Conservation (phyloP, 208 protist species). For the Wallacemonas sp. region DNA sequence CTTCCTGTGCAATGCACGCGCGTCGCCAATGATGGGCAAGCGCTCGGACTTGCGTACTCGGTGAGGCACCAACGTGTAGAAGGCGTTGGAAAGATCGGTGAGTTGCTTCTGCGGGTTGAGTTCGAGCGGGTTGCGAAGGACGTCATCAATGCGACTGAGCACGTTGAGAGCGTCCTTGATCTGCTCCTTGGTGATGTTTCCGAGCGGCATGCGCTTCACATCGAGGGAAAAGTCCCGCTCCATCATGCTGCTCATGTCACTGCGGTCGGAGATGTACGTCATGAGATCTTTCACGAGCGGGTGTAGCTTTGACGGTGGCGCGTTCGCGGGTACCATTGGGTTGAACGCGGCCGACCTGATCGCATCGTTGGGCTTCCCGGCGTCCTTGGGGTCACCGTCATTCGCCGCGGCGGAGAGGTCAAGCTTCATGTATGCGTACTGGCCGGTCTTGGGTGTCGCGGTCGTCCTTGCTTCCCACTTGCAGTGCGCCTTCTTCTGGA, state of each 20-base stretch:
- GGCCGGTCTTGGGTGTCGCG: constrained; percentile 25
- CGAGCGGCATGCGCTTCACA: constrained; percentile 51
- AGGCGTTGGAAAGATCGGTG: constrained; percentile 17
- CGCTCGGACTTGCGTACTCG: constrained; percentile 16
- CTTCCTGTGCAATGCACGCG: constrained; percentile 34
- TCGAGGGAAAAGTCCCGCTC: constrained; percentile 39
- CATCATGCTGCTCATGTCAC: constrained; percentile 41
- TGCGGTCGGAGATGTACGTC: constrained; percentile 33
- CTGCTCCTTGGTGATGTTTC: constrained; percentile 50
- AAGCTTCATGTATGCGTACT: constrained; percentile 46
- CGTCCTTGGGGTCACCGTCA: background rate
- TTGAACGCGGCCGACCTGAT: background rate
- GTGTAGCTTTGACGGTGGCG: constrained; percentile 14
- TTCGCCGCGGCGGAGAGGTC: constrained; percentile 22
- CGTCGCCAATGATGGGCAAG: constrained; percentile 26
- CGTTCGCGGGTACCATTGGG: background rate
- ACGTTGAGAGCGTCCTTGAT: constrained; percentile 37
- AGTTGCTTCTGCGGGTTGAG: constrained; percentile 6
- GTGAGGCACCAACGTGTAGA: constrained; percentile 65
- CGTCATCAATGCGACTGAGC: constrained; percentile 27
- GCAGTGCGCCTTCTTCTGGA: constrained; percentile 37
- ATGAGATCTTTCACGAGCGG: constrained; percentile 31
- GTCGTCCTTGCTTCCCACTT: constrained; percentile 14
- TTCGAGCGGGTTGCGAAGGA: constrained; percentile 16
- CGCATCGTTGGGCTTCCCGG: background rate